Conservation (phyloP, 352 stramenopile species). For the Phytophthora idaei region DNA sequence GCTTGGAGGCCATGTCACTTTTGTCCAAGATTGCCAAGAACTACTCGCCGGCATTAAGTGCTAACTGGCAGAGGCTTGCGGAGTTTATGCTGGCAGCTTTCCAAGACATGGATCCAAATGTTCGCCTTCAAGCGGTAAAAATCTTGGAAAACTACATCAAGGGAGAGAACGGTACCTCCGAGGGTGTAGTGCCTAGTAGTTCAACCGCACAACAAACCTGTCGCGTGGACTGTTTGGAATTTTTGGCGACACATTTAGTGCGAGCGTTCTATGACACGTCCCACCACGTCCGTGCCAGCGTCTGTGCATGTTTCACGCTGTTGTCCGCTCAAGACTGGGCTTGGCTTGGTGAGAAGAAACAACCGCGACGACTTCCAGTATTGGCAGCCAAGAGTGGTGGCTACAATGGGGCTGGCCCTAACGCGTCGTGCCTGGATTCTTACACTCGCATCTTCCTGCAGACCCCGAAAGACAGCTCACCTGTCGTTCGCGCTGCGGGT, state of each 20-base stretch:
- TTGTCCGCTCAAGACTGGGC: conserved; percentile 73
- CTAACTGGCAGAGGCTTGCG: conserved; percentile 65
- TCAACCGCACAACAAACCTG: conserved; percentile 5
- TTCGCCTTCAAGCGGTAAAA: conserved; percentile 87
- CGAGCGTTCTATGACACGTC: conserved; percentile 86
- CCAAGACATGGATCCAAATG: conserved; percentile 85
- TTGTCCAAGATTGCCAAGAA: conserved; percentile 88
- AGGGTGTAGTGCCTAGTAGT: conserved; percentile 1
- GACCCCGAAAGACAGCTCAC: conserved; percentile 77
- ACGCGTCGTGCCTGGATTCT: conserved; percentile 55
- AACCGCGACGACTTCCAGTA: conserved; percentile 38
- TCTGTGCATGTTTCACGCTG: conserved; percentile 88
- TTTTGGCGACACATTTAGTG: conserved; percentile 81
- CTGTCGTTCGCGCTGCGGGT: conserved; percentile 77
- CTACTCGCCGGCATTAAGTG: conserved; percentile 74
- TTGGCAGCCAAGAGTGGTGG: conserved; percentile 43
- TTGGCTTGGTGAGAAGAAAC: conserved; percentile 54
- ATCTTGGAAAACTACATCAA: conserved; percentile 91
- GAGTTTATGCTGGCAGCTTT: conserved; percentile 86
- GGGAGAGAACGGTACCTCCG: conserved; percentile 42
- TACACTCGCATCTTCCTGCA: conserved; percentile 81
- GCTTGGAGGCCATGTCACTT: conserved; percentile 84
- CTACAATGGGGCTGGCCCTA: conserved; percentile 29
- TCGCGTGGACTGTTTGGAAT: conserved; percentile 67
- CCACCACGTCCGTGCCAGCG: conserved; percentile 84